Base-by-base conservation (phyloP, 1,284 basidiomycete species). In the Cryptococcus sp. region DNA sequence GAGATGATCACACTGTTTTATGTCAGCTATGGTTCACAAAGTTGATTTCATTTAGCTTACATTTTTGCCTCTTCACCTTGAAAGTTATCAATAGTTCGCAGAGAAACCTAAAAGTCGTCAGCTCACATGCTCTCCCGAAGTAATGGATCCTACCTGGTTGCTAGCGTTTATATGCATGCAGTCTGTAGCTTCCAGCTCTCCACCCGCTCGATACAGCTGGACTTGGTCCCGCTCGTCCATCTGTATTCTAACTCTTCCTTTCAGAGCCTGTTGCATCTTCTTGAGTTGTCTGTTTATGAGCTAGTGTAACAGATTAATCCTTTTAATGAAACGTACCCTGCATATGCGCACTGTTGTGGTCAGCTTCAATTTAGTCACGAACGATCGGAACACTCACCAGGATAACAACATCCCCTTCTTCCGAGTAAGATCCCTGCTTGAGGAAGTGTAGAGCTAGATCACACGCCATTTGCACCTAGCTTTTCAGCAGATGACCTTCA, bases 401-500 rank as follows among this genome's bases (percentile, higher is more conserved):
- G 6, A 89, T 84, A 5, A 85, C 86, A 38, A 89, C 87, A 59
- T 87, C 84, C 1, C 86, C 86, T 37, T 83, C 81, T 7, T 78
- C 66, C 1, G 79, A 80, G 62, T 85, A 85, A 43, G 75, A 78
- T 0, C 84, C 83, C 73, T 85, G 84, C 43, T 82, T 84, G 48
- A 60, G 44, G 4, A 89, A 78, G 65, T 89, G 84, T 2, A 86
- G 66, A 2, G 88, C 86, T 1, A 89, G 77, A 59, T 87, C 86
- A 46, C 80, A 79, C 50, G 86, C 84, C 84, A 88, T 86, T 4
- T 76, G 65, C 5, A 86, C 86, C 86, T 87, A 46, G 3, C 37
- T 3, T 23, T 32, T 52, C 36, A 45, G 31, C 34, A 13, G 31
- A 41, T 41, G 10, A 41, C 38, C n/a, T 10, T 41, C 3, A 23